phyloP scores from a whole-genome alignment of 2,329 filamentous ascomycete genomes.

The Mycosphaerella arachidis region DNA sequence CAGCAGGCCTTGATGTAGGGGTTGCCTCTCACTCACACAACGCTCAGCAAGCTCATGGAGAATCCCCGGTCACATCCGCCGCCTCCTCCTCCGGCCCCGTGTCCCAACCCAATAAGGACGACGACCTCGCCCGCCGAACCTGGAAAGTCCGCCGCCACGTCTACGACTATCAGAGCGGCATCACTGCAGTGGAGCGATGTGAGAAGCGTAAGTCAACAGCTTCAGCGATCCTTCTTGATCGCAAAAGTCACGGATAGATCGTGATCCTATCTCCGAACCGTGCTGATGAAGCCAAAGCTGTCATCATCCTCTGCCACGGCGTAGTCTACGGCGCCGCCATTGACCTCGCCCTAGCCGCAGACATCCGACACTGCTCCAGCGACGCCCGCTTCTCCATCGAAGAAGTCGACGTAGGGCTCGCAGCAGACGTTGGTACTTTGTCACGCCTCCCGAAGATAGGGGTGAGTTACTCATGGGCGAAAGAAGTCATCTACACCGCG shows the following conservation, averaged over 20 bases:
- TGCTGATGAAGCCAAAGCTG: constrained; percentile 38
- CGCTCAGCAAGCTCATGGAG: not conserved
- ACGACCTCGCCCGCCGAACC: constrained; percentile 17
- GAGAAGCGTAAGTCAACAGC: constrained; percentile 58
- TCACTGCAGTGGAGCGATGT: constrained; percentile 72
- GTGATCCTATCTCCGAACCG: too few species aligned
- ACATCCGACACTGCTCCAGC: constrained; percentile 62
- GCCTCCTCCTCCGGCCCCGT: constrained; percentile 10
- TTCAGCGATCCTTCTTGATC: not conserved
- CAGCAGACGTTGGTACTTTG: constrained; percentile 73
- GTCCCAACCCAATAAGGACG: constrained; percentile 3
- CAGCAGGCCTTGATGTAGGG: constrained; percentile 67
- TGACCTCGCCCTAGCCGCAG: constrained; percentile 62
- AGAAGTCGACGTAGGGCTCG: constrained; percentile 76
- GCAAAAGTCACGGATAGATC: not conserved
- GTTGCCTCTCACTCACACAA: not conserved
- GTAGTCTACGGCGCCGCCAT: constrained; percentile 73
- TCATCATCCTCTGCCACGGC: constrained; percentile 75
- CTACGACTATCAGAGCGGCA: constrained; percentile 70
- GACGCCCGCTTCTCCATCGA: constrained; percentile 64
- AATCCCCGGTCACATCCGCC: constrained; percentile 42
- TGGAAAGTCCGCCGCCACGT: constrained; percentile 59
- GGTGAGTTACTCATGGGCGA: constrained; percentile 67
- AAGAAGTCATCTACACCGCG: constrained; percentile 68
- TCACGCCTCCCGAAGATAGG: constrained; percentile 69